Conservation (phyloP, 345 rosid species). For the Ricinus communis region DNA sequence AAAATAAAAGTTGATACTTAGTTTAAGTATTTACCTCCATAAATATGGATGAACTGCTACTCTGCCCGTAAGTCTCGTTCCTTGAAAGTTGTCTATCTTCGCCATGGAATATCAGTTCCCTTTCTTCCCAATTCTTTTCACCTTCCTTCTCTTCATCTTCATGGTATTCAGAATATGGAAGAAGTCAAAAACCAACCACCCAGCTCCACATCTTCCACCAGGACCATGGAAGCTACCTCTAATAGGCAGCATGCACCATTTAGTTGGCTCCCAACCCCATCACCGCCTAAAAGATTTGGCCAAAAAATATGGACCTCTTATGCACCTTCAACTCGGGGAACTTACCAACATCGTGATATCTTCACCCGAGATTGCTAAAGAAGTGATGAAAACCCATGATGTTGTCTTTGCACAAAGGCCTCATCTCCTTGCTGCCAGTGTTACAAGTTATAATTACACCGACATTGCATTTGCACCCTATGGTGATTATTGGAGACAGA, state of each 20-base stretch:
- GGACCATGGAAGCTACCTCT: conserved; percentile 23
- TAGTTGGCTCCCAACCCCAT: conserved; percentile 17
- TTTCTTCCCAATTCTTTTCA: conserved; percentile 6
- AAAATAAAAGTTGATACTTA: background rate
- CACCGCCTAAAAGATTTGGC: conserved; percentile 15
- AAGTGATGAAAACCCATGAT: conserved; percentile 24
- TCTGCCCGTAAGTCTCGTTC: background rate
- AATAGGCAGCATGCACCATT: conserved; percentile 19
- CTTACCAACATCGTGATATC: conserved; percentile 8
- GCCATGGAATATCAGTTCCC: conserved; percentile 7
- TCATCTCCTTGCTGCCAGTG: background rate
- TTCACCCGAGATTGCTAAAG: conserved; percentile 17
- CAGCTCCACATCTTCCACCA: conserved; percentile 15
- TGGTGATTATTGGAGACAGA: conserved; percentile 12
- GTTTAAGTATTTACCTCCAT: background rate
- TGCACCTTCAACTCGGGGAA: conserved; percentile 19
- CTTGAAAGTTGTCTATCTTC: background rate
- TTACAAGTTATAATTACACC: background rate
- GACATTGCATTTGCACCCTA: conserved; percentile 9
- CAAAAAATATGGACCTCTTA: conserved; percentile 12
- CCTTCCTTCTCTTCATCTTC: conserved; percentile 22
- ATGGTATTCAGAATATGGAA: background rate
- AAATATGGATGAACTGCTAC: background rate
- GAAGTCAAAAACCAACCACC: background rate
- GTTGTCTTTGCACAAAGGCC: conserved; percentile 15